These are phyloP conservation scores for Ganoderma meredithae DNA, from an alignment of 1,284 basidiomycete species.

Conservation along the genomic window DNA sequence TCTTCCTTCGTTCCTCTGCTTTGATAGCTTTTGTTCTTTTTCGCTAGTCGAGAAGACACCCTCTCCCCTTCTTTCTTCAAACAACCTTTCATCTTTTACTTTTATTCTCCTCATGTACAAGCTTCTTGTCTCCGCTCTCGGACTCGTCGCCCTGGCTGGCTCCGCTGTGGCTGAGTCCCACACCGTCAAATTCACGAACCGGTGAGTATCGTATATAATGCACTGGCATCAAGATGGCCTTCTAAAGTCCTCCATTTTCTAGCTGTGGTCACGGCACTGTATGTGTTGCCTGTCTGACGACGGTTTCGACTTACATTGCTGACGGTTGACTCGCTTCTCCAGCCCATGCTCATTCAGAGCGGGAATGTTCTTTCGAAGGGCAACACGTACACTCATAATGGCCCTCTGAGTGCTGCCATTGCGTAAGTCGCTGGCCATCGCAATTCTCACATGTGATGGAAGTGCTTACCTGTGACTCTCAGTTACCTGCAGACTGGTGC, in stretches of 20 bases:
- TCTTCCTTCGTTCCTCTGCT: constrained; percentile 2
- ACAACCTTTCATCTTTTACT: background rate
- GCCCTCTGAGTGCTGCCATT: constrained; percentile 41
- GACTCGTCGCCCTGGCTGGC: constrained; percentile 36
- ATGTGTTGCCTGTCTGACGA: constrained; percentile 21
- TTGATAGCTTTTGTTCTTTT: constrained; percentile 5
- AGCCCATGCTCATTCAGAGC: constrained; percentile 45
- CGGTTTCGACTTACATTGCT: background rate
- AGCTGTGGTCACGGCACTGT: constrained; percentile 50
- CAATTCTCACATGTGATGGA: background rate
- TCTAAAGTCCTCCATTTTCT: background rate
- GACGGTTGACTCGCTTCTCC: background rate
- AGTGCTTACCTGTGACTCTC: background rate
- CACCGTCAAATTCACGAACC: constrained; percentile 47
- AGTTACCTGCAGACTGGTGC: constrained; percentile 44
- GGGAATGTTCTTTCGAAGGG: constrained; percentile 45
- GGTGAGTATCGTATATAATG: constrained; percentile 35
- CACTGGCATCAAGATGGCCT: constrained; percentile 3
- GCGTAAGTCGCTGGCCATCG: constrained; percentile 38
- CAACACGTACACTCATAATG: constrained; percentile 41
- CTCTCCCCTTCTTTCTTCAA: background rate
- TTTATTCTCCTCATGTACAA: constrained; percentile 37
- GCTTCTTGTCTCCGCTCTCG: constrained; percentile 39
- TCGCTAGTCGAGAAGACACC: constrained; percentile 28
- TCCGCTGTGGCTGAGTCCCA: constrained; percentile 45